A percentile compares a stretch with the other conserved stretches of the same genome.
Evolutionary conservation across 2,329 filamentous ascomycete genomes (phyloP).

Genomic region (Arthrobotrys megalospora): DNA sequence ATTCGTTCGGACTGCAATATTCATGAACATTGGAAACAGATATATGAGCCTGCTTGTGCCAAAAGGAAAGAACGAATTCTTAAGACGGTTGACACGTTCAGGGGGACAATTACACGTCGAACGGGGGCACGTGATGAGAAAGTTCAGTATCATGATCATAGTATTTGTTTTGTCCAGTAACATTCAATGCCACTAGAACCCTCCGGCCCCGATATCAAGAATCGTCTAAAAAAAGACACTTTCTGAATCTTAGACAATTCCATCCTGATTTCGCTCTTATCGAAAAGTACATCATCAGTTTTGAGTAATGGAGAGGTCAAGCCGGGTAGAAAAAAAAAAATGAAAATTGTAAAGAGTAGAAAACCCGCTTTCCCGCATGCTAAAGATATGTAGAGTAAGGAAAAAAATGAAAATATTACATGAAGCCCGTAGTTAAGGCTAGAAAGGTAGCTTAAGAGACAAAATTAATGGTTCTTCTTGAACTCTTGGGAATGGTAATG

Average conservation of each 20-base stretch:
- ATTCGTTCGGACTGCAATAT: too few relatives aligned
- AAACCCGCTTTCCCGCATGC: conserved; percentile 21
- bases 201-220: background rate
- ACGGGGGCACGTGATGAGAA: background rate
- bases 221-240: background rate
- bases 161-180: background rate
- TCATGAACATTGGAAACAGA: too few relatives aligned
- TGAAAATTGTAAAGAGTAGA: background rate
- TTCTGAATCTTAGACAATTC: background rate
- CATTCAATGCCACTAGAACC: conserved; percentile 10
- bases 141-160: background rate
- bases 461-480: too few relatives aligned
- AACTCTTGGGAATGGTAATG: too few relatives aligned
- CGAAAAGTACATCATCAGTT: conserved; percentile 18
- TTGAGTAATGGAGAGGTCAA: background rate
- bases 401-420: background rate
- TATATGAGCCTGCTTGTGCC: too few relatives aligned
- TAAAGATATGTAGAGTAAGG: conserved; percentile 11
- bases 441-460: too few relatives aligned
- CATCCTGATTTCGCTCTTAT: background rate
- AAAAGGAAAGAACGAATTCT: too few relatives aligned
- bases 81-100: too few relatives aligned
- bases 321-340: background rate
- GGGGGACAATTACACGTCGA: too few relatives aligned
- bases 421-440: too few relatives aligned